Evolutionary conservation across 1,139 yeast species (phyloP), one percentile per base, ranked within the genome.

Genomic region (Pichia sp.): DNA sequence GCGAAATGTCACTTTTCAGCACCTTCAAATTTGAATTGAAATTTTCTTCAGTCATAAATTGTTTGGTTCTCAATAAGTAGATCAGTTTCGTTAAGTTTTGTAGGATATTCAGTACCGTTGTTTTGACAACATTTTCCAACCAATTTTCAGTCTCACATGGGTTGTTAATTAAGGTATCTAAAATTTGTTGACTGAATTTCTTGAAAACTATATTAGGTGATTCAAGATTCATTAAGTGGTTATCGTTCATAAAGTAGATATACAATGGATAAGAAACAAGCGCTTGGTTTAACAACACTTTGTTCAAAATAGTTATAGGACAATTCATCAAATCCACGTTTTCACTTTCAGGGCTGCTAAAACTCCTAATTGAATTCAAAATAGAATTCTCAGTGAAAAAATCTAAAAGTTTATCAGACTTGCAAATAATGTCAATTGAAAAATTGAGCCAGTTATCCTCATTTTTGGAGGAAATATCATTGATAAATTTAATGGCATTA

Each of bases 71-170:
- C 23, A 67, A 48, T 33, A 71, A 47, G 65, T 71, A 72, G 0
- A 68, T 58, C 3, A 68, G 57, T 48, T 72, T 72, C 27, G 71
- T 66, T 9, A 64, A 55, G 8, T 67, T 55, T 46, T 71, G 75
- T 51, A 63, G 66, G 37, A 66, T 61, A 31, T 60, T 64, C 10
- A 62, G 51, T 3, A 65, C 55, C 5, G 69, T 64, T 2, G 70
- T 71, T 37, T 61, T 50, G 1, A 67, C 57, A 1, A 71, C 71
- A 42, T 66, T 62, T 40, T 61, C 60, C 58, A 67, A 56, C 71
- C 71, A 68, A 46, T 35, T 55, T 55, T 27, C 56, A 16, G 41
- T 27, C 7, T 39, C 4, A 5, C 4, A n/a, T 10, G 10, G 23
- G 4, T 29, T 27, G 9, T 34, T 26, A 1, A 47, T 27, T 10